Conservation (phyloP, 1,284 basidiomycete species). For the Tylopilus sp. region DNA sequence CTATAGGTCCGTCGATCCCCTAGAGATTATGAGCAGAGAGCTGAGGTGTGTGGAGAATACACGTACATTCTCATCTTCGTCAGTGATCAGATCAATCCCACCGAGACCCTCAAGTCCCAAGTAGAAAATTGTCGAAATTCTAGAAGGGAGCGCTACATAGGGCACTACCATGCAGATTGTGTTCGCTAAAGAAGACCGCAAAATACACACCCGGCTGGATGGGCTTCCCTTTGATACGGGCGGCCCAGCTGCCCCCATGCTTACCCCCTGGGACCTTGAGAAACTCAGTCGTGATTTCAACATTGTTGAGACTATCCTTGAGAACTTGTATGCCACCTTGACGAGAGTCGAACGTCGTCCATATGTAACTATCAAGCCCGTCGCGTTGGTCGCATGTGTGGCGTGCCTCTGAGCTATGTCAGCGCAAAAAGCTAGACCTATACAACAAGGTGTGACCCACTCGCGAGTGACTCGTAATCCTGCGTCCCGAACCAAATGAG, state of each 20-base stretch:
- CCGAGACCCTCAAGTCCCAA: slow-evolving; percentile 82
- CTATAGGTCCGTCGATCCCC: slow-evolving; percentile 68
- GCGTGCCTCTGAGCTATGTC: slow-evolving; percentile 53
- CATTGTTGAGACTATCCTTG: slow-evolving; percentile 77
- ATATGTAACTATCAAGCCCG: slow-evolving; percentile 75
- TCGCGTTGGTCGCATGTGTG: slow-evolving; percentile 91
- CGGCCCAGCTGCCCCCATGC: slow-evolving; percentile 86
- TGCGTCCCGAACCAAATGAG: slow-evolving; percentile 89
- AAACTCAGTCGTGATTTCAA: slow-evolving; percentile 79
- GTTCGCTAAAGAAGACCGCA: not conserved
- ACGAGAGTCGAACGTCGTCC: slow-evolving; percentile 82
- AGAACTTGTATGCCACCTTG: slow-evolving; percentile 82
- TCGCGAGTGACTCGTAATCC: slow-evolving; percentile 65
- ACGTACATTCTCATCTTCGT: slow-evolving; percentile 66
- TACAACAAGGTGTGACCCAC: slow-evolving; percentile 40
- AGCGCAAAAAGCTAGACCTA: slow-evolving; percentile 1
- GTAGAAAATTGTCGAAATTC: slow-evolving; percentile 79
- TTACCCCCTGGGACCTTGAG: slow-evolving; percentile 76
- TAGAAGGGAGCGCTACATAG: slow-evolving; percentile 47
- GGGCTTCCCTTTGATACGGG: slow-evolving; percentile 79
- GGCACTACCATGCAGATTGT: slow-evolving; percentile 5
- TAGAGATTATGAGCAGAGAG: slow-evolving; percentile 31
- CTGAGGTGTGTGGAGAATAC: not conserved
- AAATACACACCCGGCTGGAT: slow-evolving; percentile 55
- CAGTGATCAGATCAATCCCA: slow-evolving; percentile 72